Evolutionary conservation across 441 rosid genomes (phyloP).

Genomic region (Gossypium lobatum): DNA sequence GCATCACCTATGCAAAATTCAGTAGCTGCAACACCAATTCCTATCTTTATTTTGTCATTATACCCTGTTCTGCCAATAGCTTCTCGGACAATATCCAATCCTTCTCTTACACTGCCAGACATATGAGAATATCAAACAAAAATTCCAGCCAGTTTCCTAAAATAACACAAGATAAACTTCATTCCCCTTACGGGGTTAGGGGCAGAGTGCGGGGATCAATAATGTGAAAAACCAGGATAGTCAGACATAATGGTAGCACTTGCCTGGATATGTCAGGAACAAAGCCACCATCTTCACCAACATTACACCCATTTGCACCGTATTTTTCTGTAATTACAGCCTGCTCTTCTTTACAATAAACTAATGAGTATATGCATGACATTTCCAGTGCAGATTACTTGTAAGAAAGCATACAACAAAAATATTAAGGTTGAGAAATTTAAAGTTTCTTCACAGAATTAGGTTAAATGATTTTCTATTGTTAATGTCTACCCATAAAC

Average conservation of each 20-base stretch:
- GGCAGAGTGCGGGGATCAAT: background rate
- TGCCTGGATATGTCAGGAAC: slow-evolving; percentile 89
- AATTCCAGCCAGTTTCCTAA: slow-evolving; percentile 1
- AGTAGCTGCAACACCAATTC: slow-evolving; percentile 81
- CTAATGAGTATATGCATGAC: slow-evolving; percentile 13
- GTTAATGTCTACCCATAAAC: background rate
- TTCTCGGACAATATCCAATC: slow-evolving; percentile 85
- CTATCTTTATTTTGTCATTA: slow-evolving; percentile 78
- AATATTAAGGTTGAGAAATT: background rate
- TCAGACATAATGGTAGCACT: slow-evolving; percentile 13
- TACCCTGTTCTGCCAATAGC: slow-evolving; percentile 90
- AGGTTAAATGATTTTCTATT: background rate
- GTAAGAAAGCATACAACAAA: background rate
- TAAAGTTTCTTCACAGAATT: background rate
- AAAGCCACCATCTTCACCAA: slow-evolving; percentile 95
- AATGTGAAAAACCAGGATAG: slow-evolving; percentile 10
- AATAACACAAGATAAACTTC: background rate
- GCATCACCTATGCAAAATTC: slow-evolving; percentile 76
- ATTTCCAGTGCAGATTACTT: background rate
- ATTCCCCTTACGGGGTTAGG: background rate
- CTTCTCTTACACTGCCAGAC: slow-evolving; percentile 73
- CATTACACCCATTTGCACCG: slow-evolving; percentile 74
- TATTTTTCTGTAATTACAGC: slow-evolving; percentile 82
- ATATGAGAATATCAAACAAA: background rate
- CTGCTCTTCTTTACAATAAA: slow-evolving; percentile 45